Conservation (phyloP, 164 flowering plant genomes). For the Macadamia tetraphylla region DNA sequence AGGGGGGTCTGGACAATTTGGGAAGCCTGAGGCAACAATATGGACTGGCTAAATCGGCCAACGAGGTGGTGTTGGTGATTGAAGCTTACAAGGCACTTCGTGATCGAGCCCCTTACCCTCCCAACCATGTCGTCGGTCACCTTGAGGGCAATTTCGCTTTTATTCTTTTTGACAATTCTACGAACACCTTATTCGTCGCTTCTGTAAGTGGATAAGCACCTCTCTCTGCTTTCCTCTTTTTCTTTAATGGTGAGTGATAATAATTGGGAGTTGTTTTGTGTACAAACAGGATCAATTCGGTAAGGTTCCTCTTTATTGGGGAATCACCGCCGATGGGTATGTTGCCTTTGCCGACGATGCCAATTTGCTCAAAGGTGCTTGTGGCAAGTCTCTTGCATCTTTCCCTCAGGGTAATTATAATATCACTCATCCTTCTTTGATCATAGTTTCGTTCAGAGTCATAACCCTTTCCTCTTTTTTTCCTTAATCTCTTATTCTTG, state of each 20-base stretch:
- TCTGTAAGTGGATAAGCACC: slow-evolving; percentile 27
- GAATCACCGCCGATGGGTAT: slow-evolving; percentile 73
- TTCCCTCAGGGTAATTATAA: slow-evolving; percentile 55
- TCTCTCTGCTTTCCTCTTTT: background rate
- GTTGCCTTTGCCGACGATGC: slow-evolving; percentile 57
- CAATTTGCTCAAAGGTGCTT: slow-evolving; percentile 53
- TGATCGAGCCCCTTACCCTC: slow-evolving; percentile 80
- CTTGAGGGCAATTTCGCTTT: slow-evolving; percentile 72
- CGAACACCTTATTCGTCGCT: slow-evolving; percentile 58
- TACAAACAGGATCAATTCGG: slow-evolving; percentile 19
- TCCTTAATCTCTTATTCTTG: background rate
- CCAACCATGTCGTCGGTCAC: slow-evolving; percentile 66
- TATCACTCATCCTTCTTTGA: background rate
- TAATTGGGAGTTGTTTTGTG: background rate
- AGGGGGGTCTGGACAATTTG: slow-evolving; percentile 59
- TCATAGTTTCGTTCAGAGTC: background rate
- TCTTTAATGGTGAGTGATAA: background rate
- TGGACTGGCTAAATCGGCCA: slow-evolving; percentile 55
- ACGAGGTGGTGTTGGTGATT: slow-evolving; percentile 70
- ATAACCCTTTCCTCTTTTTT: background rate
- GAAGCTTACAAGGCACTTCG: slow-evolving; percentile 83
- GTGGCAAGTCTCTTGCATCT: slow-evolving; percentile 77
- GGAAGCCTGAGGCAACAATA: slow-evolving; percentile 57
- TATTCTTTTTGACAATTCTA: slow-evolving; percentile 56
- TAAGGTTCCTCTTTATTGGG: slow-evolving; percentile 72